Conservation (phyloP, 140 eudicot species). For the Erigeron philadelphicus region DNA sequence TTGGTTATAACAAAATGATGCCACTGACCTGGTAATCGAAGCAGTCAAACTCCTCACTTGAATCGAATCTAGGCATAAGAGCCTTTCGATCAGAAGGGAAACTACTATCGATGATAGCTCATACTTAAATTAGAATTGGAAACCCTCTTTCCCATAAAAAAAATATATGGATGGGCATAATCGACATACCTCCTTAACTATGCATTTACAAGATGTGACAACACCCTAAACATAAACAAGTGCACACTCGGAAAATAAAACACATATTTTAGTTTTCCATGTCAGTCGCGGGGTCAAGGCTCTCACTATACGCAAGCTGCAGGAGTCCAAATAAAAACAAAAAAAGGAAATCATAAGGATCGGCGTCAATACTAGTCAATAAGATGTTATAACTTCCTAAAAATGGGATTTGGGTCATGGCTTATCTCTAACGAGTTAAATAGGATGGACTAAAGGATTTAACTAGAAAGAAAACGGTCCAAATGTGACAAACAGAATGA, state of each 20-base stretch:
- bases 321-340: slow-evolving; percentile 18
- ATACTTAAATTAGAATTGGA: slow-evolving; percentile 14
- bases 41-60: slow-evolving; percentile 19
- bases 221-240: slow-evolving; percentile 23
- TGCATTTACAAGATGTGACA: slow-evolving; percentile 37
- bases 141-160: slow-evolving; percentile 25
- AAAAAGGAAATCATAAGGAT: background rate
- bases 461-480: background rate
- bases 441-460: background rate
- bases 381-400: background rate
- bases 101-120: slow-evolving; percentile 4
- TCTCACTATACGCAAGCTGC: slow-evolving; percentile 70
- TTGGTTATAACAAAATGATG: background rate
- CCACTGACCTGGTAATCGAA: background rate
- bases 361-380: background rate
- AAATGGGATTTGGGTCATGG: background rate
- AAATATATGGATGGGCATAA: slow-evolving; percentile 15
- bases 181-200: slow-evolving; percentile 22
- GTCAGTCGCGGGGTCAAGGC: slow-evolving; percentile 41
- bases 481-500: slow-evolving; percentile 4
- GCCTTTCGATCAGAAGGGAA: slow-evolving; percentile 9
- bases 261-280: slow-evolving; percentile 39
- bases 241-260: background rate
- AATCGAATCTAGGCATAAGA: slow-evolving; percentile 8
- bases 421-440: background rate